Conservation (phyloP, 805 yeast species). For the Cyberlindnera mrakii region DNA sequence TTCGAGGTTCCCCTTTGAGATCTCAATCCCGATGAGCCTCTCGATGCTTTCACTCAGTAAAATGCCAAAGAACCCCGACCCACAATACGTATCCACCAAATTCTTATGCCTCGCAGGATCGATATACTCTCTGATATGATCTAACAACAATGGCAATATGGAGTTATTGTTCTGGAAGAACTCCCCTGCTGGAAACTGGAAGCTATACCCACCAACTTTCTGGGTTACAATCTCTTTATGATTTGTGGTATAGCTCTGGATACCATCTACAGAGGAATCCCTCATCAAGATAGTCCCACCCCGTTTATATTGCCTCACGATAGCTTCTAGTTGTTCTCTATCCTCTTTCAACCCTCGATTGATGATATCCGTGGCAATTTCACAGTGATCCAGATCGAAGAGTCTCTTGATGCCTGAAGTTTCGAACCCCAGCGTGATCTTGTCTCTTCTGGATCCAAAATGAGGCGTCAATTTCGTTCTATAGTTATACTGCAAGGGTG, state of each 20-base stretch:
- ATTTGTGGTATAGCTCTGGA: conserved; percentile 60
- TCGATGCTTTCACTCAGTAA: conserved; percentile 71
- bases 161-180: conserved; percentile 93
- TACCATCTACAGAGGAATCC: conserved; percentile 50
- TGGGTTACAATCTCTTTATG: conserved; percentile 74
- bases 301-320: conserved; percentile 43
- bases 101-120: conserved; percentile 42
- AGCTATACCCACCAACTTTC: conserved; percentile 58
- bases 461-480: conserved; percentile 95
- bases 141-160: conserved; percentile 78
- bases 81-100: conserved; percentile 94
- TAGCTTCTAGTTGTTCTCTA: conserved; percentile 43
- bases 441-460: conserved; percentile 60
- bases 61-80: conserved; percentile 87
- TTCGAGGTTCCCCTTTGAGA: conserved; percentile 80
- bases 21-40: conserved; percentile 85
- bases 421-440: conserved; percentile 71
- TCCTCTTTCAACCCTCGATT: conserved; percentile 67
- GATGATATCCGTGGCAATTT: conserved; percentile 78
- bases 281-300: conserved; percentile 88
- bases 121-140: conserved; percentile 66
- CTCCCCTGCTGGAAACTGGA: conserved; percentile 91
- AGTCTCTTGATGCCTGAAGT: conserved; percentile 45
- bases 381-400: conserved; percentile 85
- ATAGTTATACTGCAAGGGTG: conserved; percentile 71